Percentiles rank a stretch among this genome's conserved stretches.
phyloP scores from a whole-genome alignment of 768 basidiomycete genomes.

The Russula lepida region DNA sequence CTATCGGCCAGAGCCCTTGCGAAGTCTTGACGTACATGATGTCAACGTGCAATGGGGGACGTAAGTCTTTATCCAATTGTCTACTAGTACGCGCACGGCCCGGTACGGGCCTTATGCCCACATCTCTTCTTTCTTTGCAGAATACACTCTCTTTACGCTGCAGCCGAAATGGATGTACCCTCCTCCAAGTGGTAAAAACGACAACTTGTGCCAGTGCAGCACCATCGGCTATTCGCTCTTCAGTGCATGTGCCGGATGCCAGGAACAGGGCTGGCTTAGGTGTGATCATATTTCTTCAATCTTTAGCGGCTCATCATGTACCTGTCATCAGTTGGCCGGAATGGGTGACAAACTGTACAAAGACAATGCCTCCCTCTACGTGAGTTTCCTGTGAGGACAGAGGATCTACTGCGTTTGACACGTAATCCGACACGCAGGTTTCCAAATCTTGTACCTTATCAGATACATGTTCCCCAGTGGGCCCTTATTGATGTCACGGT shows the following conservation, averaged over 20 bases:
- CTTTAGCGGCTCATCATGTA: not conserved
- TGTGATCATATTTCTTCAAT: not conserved
- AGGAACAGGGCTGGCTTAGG: not conserved
- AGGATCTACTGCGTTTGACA: too few species aligned
- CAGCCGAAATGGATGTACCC: not conserved
- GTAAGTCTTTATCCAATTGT: not conserved
- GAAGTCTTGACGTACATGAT: not conserved
- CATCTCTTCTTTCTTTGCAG: not conserved
- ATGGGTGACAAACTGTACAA: not conserved
- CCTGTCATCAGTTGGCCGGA: not conserved
- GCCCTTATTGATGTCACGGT: too few species aligned
- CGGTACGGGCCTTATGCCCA: not conserved
- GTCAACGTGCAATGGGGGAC: not conserved
- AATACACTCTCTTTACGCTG: not conserved
- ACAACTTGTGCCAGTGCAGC: conserved; percentile 2
- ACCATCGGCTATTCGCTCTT: not conserved
- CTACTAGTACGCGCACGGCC: too few species aligned
- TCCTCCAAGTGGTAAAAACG: not conserved
- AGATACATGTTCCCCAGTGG: too few species aligned
- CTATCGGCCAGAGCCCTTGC: not conserved
- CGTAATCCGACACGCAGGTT: too few species aligned
- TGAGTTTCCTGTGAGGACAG: not conserved
- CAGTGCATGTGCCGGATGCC: conserved; percentile 7
- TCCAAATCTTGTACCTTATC: too few species aligned
- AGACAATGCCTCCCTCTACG: not conserved